These are phyloP conservation scores for Aspergillus versicolor DNA, from an alignment of 2,329 filamentous ascomycete species.

Conservation along the genomic window DNA sequence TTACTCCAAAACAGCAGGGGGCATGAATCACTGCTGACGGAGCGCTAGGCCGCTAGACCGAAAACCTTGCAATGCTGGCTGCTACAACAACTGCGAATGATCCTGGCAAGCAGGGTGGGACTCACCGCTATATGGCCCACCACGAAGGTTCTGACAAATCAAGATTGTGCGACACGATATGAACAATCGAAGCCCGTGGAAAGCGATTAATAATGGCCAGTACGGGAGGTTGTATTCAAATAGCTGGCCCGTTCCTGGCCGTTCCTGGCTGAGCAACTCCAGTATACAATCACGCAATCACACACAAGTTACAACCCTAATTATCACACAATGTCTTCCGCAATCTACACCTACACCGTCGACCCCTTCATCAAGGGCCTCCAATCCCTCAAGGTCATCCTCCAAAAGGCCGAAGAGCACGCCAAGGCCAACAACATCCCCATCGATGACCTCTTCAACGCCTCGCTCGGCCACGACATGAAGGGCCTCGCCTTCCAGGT, in stretches of 20 bases:
- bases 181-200: neutral
- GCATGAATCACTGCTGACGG: too few relatives aligned
- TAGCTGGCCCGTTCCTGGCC: neutral
- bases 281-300: neutral
- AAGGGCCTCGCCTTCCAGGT: slow-evolving; percentile 51
- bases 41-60: too few relatives aligned
- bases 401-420: slow-evolving; percentile 46
- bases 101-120: too few relatives aligned
- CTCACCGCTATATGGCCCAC: neutral
- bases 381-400: slow-evolving; percentile 25
- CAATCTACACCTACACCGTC: slow-evolving; percentile 3
- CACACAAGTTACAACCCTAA: neutral
- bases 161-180: neutral
- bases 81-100: too few relatives aligned
- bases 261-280: neutral
- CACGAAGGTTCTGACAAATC: neutral
- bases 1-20: too few relatives aligned
- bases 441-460: slow-evolving; percentile 37
- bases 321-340: slow-evolving; percentile 1
- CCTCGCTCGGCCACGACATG: slow-evolving; percentile 53
- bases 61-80: too few relatives aligned
- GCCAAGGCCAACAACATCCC: slow-evolving; percentile 38
- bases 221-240: neutral
- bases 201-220: neutral
- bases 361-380: slow-evolving; percentile 5